A percentile compares a stretch with the other conserved stretches of the same genome.
These are phyloP conservation scores for Chlamydomonas sphaeroides DNA, from an alignment of 139 green algal species.

Conservation along the genomic window DNA sequence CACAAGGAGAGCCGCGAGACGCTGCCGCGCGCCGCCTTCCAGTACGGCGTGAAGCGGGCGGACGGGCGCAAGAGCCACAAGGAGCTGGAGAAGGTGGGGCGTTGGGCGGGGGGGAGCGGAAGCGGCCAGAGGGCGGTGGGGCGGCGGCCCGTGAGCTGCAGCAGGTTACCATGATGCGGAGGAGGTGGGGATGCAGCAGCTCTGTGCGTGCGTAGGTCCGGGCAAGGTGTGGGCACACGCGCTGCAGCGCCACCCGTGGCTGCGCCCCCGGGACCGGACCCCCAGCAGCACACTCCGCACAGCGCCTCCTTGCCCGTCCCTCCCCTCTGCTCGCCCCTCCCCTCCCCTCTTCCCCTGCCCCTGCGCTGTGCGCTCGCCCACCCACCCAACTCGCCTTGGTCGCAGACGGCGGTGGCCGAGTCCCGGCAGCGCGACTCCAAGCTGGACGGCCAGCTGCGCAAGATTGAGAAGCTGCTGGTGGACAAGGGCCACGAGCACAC, in stretches of 20 bases:
- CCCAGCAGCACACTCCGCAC: too few species aligned
- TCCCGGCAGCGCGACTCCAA: conserved; percentile 63
- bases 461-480: conserved; percentile 76
- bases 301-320: too few species aligned
- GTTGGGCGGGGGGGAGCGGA: not conserved
- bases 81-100: conserved; percentile 43
- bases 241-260: too few species aligned
- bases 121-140: not conserved
- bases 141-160: too few species aligned
- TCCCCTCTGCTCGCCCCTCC: too few species aligned
- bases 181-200: too few species aligned
- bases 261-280: too few species aligned
- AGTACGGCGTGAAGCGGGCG: conserved; percentile 79
- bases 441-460: conserved; percentile 73
- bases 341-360: too few species aligned
- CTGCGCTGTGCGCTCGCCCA: too few species aligned
- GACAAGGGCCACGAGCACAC: conserved; percentile 72
- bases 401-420: conserved; percentile 12
- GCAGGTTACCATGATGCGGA: too few species aligned
- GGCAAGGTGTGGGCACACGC: too few species aligned
- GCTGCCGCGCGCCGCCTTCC: conserved; percentile 78
- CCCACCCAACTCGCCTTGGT: not conserved
- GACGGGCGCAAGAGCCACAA: conserved; percentile 73
- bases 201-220: too few species aligned
- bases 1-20: conserved; percentile 76